Conservation (phyloP, 768 basidiomycete species). For the Kwoniella pini region DNA sequence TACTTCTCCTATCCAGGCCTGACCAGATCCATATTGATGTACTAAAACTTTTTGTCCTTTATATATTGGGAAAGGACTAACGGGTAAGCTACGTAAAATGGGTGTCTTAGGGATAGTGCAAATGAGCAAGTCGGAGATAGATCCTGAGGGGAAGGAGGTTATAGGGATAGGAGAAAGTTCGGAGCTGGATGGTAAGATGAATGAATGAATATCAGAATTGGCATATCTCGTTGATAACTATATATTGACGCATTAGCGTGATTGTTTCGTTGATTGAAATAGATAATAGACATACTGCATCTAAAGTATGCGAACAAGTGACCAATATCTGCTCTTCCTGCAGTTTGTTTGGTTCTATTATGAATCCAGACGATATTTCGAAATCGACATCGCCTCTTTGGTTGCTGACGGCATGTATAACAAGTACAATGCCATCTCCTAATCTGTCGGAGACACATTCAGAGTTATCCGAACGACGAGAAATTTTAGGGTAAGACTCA, state of each 20-base stretch:
- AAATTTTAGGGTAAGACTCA: slow-evolving; percentile 1
- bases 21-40: slow-evolving; percentile 2
- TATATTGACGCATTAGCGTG: not conserved
- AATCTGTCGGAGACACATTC: too few relatives aligned
- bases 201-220: not conserved
- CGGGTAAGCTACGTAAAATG: slow-evolving; percentile 13
- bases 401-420: not conserved
- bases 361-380: slow-evolving; percentile 13
- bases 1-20: not conserved
- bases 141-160: slow-evolving; percentile 9
- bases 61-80: slow-evolving; percentile 24
- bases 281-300: slow-evolving; percentile 2
- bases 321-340: slow-evolving; percentile 1
- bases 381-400: not conserved
- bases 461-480: not conserved
- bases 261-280: too few relatives aligned
- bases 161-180: not conserved
- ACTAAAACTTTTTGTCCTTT: slow-evolving; percentile 15
- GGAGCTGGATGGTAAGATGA: slow-evolving; percentile 11
- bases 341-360: not conserved
- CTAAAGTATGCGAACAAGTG: slow-evolving; percentile 29
- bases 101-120: not conserved
- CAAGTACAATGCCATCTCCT: slow-evolving; percentile 4
- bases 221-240: slow-evolving; percentile 19
- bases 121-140: slow-evolving; percentile 15